Evolutionary conservation across 192 early-diverging fungal genomes (phyloP).

Genomic region (Entomortierella chlamydospora): DNA sequence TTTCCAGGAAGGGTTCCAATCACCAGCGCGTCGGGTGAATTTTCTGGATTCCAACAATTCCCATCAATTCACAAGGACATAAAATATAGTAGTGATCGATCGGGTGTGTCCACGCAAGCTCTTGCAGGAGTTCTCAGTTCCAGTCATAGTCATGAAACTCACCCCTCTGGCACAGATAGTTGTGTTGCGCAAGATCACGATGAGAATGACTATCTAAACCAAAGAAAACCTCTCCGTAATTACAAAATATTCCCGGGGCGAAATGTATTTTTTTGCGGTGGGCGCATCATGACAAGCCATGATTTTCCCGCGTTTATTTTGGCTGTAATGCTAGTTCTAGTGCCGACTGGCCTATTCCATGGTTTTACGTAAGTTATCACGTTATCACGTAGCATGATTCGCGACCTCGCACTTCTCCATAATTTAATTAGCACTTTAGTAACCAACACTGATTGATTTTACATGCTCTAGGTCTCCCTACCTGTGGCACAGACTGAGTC

Average conservation of each 20-base stretch:
- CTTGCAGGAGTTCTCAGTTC: neutral
- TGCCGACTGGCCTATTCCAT: constrained; percentile 71
- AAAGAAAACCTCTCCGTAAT: constrained; percentile 38
- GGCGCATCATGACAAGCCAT: constrained; percentile 74
- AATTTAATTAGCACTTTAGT: too few species aligned
- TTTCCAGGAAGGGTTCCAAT: constrained; percentile 25
- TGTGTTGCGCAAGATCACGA: constrained; percentile 18
- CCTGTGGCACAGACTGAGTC: constrained; percentile 69
- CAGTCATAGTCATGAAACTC: neutral
- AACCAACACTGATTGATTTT: too few species aligned
- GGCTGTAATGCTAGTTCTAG: constrained; percentile 65
- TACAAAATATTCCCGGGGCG: constrained; percentile 65
- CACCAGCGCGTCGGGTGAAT: constrained; percentile 24
- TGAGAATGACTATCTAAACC: constrained; percentile 33
- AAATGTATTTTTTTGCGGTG: constrained; percentile 71
- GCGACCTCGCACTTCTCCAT: too few species aligned
- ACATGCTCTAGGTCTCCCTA: constrained; percentile 66
- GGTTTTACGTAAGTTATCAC: constrained; percentile 66
- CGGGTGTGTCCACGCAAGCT: constrained; percentile 3
- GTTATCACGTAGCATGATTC: neutral
- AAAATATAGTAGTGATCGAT: constrained; percentile 11
- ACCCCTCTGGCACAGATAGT: constrained; percentile 9
- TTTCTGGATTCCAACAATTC: constrained; percentile 36
- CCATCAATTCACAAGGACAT: constrained; percentile 3
- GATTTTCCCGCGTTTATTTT: constrained; percentile 70